A percentile compares a stretch with the other conserved stretches of the same genome.
These are phyloP conservation scores for Claviceps maximensis DNA, from an alignment of 2,329 filamentous ascomycete genomes.

Conservation along the genomic window DNA sequence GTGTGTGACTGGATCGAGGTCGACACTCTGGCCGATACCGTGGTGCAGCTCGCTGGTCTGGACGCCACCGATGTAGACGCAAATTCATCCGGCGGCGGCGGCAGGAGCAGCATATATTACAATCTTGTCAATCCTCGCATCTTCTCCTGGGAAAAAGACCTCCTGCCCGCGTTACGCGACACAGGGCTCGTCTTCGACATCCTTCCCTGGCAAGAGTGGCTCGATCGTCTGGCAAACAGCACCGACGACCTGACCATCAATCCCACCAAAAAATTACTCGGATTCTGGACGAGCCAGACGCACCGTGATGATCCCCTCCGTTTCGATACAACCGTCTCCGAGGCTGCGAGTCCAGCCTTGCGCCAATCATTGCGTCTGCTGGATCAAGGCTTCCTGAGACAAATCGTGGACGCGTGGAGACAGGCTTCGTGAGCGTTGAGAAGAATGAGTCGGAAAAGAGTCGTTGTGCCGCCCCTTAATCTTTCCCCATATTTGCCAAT, in stretches of 20 bases:
- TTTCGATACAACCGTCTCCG: not conserved
- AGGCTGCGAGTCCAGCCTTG: not conserved
- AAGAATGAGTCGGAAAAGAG: not conserved
- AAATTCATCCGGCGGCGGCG: too few species aligned
- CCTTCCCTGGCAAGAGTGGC: conserved; percentile 30
- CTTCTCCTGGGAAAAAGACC: conserved; percentile 35
- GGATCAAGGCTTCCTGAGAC: not conserved
- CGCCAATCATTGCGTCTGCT: not conserved
- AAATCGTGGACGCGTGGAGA: not conserved
- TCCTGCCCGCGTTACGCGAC: conserved; percentile 31
- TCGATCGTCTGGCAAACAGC: conserved; percentile 26
- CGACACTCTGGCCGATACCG: conserved; percentile 24
- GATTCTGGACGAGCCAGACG: conserved; percentile 24
- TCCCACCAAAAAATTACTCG: conserved; percentile 28
- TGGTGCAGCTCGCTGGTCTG: conserved; percentile 31
- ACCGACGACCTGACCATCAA: conserved; percentile 31
- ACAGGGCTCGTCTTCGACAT: conserved; percentile 30
- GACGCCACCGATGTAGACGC: conserved; percentile 24
- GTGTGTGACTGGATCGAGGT: not conserved
- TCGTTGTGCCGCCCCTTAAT: not conserved
- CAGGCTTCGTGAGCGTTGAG: not conserved
- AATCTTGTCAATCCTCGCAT: conserved; percentile 35
- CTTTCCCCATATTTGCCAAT: not conserved
- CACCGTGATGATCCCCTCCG: not conserved
- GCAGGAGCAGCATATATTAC: conserved; percentile 21